Conservation (phyloP, 2,329 filamentous ascomycete genomes). For the Calonectria leucothoes region DNA sequence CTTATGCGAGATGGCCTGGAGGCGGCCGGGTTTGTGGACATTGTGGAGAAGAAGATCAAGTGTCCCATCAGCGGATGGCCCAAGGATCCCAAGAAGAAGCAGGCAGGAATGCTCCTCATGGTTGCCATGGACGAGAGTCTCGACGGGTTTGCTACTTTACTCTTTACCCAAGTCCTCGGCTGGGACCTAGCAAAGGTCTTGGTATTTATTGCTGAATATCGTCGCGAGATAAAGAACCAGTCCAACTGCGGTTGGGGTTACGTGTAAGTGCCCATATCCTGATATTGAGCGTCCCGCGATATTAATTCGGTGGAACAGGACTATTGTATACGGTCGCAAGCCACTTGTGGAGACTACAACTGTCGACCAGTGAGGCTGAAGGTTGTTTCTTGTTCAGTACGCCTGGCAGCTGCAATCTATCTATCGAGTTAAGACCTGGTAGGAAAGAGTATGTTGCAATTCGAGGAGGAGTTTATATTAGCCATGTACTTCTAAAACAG, state of each 20-base stretch:
- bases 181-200: slow-evolving; percentile 42
- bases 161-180: slow-evolving; percentile 43
- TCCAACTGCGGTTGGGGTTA: slow-evolving; percentile 28
- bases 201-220: slow-evolving; percentile 38
- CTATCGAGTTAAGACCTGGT: too few species aligned
- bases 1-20: slow-evolving; percentile 35
- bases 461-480: background rate
- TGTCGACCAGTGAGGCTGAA: background rate
- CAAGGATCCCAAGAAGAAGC: slow-evolving; percentile 53
- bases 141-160: slow-evolving; percentile 44
- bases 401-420: background rate
- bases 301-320: slow-evolving; percentile 11
- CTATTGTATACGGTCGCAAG: slow-evolving; percentile 34
- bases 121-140: slow-evolving; percentile 43
- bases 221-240: slow-evolving; percentile 26
- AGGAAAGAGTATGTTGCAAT: background rate
- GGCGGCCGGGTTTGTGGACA: slow-evolving; percentile 49
- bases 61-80: slow-evolving; percentile 58
- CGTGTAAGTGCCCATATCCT: slow-evolving; percentile 17
- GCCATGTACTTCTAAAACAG: background rate
- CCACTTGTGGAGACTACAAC: background rate
- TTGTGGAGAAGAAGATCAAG: slow-evolving; percentile 48
- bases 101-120: slow-evolving; percentile 51
- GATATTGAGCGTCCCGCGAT: too few species aligned
- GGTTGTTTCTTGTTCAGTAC: background rate